Evolutionary conservation across 2,329 filamentous ascomycete species (phyloP), one percentile per base, ranked within the genome.

Genomic region (Periconia digitata): DNA sequence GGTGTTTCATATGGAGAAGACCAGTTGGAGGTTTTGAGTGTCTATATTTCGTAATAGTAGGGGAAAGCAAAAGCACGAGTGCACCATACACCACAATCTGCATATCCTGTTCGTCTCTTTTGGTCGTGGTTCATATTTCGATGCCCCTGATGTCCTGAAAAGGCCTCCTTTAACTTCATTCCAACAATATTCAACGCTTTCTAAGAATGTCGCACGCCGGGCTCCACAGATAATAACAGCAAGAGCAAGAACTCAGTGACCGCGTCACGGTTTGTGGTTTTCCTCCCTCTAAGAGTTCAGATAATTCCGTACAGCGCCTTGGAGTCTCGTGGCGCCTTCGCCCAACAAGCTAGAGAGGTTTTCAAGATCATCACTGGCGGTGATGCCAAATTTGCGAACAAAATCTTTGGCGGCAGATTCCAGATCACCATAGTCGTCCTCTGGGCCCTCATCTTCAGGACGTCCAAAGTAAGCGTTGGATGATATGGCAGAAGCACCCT

Each of bases 381-480:
- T 97, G 60, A 96, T 89, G 42, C 94, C 94, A 68, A 97, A 96
- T 68, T 89, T 91, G 66, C 94, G 85, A 24, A 97, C 86, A 74
- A 97, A 95, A 72, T 99, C 94, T 77, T 94, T 96, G 50, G 94
- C 94, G 0, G 91, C 91, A n/a, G 78, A 81, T 75, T 99, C 94
- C 50, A 99, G 77, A 64, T 96, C 92, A 40, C 92, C 91, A 58
- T 96, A 96, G 39, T 82, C 90, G 54, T 92, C 89, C 8, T 74
- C 78, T 2, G 73, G 69, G 24, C 81, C 75, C 59, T 95, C 89
- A 20, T 92, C 88, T 67, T 99, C 94, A 2, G 90, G 87, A 43
- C 92, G 87, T 51, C 94, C 94, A 72, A 99, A 99, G 80, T 97
- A 99, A 46, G 90, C 90, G 72, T 97, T 99, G 49, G 90, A 95